Percentiles rank a stretch among this genome's conserved stretches.
These are phyloP conservation scores for Trichomonas tenax DNA, from an alignment of 208 protist genomes.

Conservation along the genomic window DNA sequence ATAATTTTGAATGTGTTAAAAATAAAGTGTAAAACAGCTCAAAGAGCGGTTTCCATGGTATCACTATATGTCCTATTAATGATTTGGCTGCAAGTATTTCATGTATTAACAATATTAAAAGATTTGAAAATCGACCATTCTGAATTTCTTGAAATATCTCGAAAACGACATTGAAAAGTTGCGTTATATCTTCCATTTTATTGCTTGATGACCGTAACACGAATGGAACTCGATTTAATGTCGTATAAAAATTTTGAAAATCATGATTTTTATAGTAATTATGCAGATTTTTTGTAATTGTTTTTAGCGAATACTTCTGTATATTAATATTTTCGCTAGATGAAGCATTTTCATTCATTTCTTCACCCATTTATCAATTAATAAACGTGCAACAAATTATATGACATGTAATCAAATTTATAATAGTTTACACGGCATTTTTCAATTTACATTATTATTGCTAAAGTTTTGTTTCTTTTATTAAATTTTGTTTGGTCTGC, in stretches of 20 bases:
- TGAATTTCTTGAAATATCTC: background rate
- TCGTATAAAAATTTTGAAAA: background rate
- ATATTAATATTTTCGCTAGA: background rate
- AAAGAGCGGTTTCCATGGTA: background rate
- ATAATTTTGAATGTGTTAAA: background rate
- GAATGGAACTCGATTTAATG: background rate
- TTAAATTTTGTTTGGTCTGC: too few species aligned
- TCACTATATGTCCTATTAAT: background rate
- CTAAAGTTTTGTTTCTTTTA: too few species aligned
- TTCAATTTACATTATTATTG: too few species aligned
- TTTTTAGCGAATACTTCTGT: background rate
- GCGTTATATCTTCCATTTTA: background rate
- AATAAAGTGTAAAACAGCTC: background rate
- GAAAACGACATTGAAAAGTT: background rate
- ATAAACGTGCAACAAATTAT: too few species aligned
- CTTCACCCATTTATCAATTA: too few species aligned
- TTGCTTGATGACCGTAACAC: background rate
- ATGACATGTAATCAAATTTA: too few species aligned
- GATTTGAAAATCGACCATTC: background rate
- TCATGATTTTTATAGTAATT: background rate
- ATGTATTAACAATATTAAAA: background rate
- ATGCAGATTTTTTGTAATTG: background rate
- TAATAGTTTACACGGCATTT: too few species aligned
- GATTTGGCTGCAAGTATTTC: background rate
- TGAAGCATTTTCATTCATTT: too few species aligned